A percentile compares a stretch with the other conserved stretches of the same genome.
Conservation (phyloP, 208 protist species). For the Tritrichomonas foetus region DNA sequence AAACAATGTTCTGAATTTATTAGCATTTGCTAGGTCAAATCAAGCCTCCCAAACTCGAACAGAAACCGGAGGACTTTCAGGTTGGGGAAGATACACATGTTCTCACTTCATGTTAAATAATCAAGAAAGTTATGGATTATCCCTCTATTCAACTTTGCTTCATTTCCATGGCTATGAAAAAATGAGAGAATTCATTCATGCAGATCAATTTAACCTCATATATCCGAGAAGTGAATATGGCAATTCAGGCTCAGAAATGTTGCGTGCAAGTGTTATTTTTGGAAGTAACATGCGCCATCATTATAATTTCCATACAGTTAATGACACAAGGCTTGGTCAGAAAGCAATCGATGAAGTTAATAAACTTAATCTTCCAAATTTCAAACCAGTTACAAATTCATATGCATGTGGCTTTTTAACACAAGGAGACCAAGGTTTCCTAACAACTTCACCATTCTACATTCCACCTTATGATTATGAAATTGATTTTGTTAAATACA, state of each 20-base stretch:
- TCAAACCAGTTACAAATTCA: neutral
- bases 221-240: neutral
- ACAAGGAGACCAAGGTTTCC: neutral
- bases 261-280: neutral
- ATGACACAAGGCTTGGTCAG: no score
- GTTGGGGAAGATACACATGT: no score
- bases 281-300: neutral
- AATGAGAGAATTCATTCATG: neutral
- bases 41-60: no score
- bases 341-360: neutral
- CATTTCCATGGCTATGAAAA: neutral
- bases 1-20: neutral
- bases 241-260: neutral
- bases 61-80: no score
- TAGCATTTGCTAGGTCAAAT: neutral
- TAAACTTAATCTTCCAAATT: neutral
- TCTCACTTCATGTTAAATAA: no score
- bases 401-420: neutral
- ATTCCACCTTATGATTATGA: no score
- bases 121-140: no score
- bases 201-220: neutral
- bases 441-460: no score
- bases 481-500: no score
- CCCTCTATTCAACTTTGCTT: no score
- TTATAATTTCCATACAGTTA: no score